Base-by-base conservation (phyloP, 768 basidiomycete species). In the Crepidotus variabilis region DNA sequence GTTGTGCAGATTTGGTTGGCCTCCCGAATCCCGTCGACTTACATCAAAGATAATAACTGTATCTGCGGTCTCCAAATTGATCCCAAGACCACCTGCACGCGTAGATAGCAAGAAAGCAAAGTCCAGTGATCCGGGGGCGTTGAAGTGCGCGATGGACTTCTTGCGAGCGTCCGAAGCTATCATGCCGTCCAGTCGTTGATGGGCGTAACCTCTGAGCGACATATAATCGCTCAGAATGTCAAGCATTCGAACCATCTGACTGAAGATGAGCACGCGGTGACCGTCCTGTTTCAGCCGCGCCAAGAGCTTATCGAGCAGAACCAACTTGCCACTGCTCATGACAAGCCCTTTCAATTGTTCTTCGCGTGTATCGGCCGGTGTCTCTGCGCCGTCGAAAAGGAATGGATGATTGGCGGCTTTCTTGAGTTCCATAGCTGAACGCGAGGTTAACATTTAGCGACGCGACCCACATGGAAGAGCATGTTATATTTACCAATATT, bases 41-140 rank as follows among this genome's bases (percentile, higher is more conserved):
- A 92, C 90, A 80, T 99, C 96, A 67, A 98, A 98, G 66, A 98
- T 98, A 71, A 98, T 96, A 65, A 98, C 96, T 2, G 97, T 99
- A 73, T 99, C 87, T 14, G 97, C 97, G 39, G 97, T 98, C 76
- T 98, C 97, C 60, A 99, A 79, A 74, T 99, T 99, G 79, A 99
- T 97, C 50, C 97, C 97, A 32, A 99, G 82, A 16, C 97, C 97
- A 51, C 97, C 97, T 34, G 97, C 97, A 60, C 97, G 86, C 13
- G 97, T 99, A 32, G 94, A 96, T 20, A 99, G 82, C 60, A 99
- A 74, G 75, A 99, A 99, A 2, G 94, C 95, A 66, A 99, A 99
- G 70, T 99, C 97, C 4, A 87, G 89, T 2, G 94, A 96, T 14
- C 87, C 90, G 9, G 90, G 88, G 1, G 93, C 81, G 68, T 99